Conservation (phyloP, 148 eudicot genomes). For the Cornus florida region DNA sequence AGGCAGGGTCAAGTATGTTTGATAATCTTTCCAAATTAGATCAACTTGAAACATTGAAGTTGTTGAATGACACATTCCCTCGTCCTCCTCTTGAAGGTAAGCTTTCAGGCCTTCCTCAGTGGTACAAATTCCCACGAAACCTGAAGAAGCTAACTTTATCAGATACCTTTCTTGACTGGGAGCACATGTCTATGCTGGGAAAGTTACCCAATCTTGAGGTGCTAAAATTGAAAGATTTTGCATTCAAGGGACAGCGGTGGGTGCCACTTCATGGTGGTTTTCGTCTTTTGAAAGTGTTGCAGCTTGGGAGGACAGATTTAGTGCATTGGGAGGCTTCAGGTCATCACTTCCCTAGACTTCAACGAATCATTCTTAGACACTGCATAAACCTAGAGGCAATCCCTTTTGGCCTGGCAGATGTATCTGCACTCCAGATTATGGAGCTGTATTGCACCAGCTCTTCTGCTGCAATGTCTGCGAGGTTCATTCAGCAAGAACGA, state of each 20-base stretch:
- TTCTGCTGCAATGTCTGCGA: too few relatives aligned
- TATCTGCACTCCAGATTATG: too few relatives aligned
- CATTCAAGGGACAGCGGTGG: conserved; percentile 8
- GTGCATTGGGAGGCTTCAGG: conserved; percentile 3
- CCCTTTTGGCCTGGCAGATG: conserved; percentile 5
- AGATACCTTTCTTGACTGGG: conserved; percentile 9
- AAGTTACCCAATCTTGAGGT: conserved; percentile 3
- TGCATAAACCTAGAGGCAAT: neutral
- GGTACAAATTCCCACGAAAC: too few relatives aligned
- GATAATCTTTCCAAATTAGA: neutral
- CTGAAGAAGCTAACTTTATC: conserved; percentile 15
- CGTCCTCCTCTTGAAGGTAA: too few relatives aligned
- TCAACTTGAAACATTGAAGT: conserved; percentile 13
- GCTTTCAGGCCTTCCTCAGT: neutral
- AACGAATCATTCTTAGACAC: neutral
- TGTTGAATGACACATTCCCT: conserved; percentile 1
- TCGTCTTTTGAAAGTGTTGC: conserved; percentile 6
- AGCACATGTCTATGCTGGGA: conserved; percentile 9
- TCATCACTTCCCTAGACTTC: conserved; percentile 1
- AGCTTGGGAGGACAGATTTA: conserved; percentile 10
- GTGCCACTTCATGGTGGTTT: neutral
- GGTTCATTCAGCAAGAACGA: too few relatives aligned
- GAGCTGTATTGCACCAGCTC: too few relatives aligned
- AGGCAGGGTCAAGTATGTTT: neutral
- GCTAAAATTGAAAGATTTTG: conserved; percentile 21